Percentiles rank a stretch among this genome's conserved stretches.
Evolutionary conservation across 2,329 filamentous ascomycete genomes (phyloP).

Genomic region (Penicillium sp.): DNA sequence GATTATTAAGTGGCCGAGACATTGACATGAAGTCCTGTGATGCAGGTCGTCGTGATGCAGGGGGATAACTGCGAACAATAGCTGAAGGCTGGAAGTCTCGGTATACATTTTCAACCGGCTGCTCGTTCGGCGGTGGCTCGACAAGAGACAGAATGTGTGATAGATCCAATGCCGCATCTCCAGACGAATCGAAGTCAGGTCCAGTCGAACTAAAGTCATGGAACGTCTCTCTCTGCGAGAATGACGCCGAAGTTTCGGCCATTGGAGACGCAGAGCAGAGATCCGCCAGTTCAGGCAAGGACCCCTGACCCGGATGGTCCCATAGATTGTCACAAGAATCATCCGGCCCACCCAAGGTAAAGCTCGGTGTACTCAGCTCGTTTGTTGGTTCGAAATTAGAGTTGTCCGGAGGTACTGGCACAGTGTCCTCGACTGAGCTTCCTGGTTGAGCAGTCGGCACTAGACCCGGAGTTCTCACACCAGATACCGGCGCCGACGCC

Average conservation of each 20-base stretch:
- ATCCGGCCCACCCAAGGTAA: slow-evolving; percentile 19
- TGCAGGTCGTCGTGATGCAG: slow-evolving; percentile 19
- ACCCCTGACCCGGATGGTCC: slow-evolving; percentile 28
- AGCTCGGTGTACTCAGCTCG: slow-evolving; percentile 4
- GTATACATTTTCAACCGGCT: slow-evolving; percentile 14
- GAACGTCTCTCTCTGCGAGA: slow-evolving; percentile 13
- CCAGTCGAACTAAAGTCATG: slow-evolving; percentile 21
- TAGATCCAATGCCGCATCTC: slow-evolving; percentile 21
- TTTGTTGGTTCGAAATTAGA: slow-evolving; percentile 1
- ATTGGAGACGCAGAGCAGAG: slow-evolving; percentile 28
- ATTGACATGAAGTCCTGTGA: slow-evolving; percentile 34
- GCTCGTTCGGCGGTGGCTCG: slow-evolving; percentile 19
- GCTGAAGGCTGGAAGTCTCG: slow-evolving; percentile 32
- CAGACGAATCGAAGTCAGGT: slow-evolving; percentile 21
- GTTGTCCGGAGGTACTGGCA: slow-evolving; percentile 7
- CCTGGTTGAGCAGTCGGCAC: slow-evolving; percentile 13
- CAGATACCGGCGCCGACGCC: slow-evolving; percentile 6
- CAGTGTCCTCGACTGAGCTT: background rate
- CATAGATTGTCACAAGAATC: slow-evolving; percentile 32
- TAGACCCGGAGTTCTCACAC: slow-evolving; percentile 13
- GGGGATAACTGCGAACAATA: slow-evolving; percentile 35
- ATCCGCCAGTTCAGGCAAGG: slow-evolving; percentile 35
- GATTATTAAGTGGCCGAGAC: slow-evolving; percentile 44
- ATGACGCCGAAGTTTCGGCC: slow-evolving; percentile 16
- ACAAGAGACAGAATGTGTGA: slow-evolving; percentile 28